Percentiles rank a stretch among this genome's conserved stretches.
These are phyloP conservation scores for Jamesozyma piceae DNA, from an alignment of 805 yeast species.

Conservation along the genomic window DNA sequence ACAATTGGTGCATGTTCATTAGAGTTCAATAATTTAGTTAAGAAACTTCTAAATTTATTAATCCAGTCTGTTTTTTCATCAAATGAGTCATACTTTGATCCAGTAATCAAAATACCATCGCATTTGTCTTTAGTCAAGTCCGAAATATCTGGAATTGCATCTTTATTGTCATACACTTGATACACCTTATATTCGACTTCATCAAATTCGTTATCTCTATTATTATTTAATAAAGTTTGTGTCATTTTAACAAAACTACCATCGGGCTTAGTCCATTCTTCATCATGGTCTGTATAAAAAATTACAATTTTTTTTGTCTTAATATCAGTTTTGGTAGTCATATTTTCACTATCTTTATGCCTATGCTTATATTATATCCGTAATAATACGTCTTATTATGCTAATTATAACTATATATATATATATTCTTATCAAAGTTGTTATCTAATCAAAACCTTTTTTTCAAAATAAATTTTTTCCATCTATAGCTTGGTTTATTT, in stretches of 20 bases:
- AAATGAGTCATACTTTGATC: slow-evolving; percentile 41
- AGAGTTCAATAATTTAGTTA: slow-evolving; percentile 15
- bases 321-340: neutral
- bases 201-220: slow-evolving; percentile 5
- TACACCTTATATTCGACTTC: slow-evolving; percentile 15
- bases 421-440: neutral
- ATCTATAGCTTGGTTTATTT: too few species aligned
- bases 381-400: neutral
- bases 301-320: slow-evolving; percentile 16
- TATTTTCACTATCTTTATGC: neutral
- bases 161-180: slow-evolving; percentile 11
- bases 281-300: slow-evolving; percentile 20
- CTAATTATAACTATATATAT: neutral
- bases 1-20: slow-evolving; percentile 37
- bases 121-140: slow-evolving; percentile 9
- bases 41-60: slow-evolving; percentile 30
- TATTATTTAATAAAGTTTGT: slow-evolving; percentile 11
- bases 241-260: slow-evolving; percentile 25
- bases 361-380: too few species aligned
- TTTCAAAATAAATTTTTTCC: too few species aligned
- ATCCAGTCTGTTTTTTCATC: slow-evolving; percentile 35
- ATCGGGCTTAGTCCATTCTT: slow-evolving; percentile 18
- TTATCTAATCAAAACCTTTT: neutral
- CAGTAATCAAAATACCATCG: slow-evolving; percentile 38
- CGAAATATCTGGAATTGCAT: slow-evolving; percentile 21